Conservation (phyloP, 345 rosid species). For the Hibiscus mutabilis region DNA sequence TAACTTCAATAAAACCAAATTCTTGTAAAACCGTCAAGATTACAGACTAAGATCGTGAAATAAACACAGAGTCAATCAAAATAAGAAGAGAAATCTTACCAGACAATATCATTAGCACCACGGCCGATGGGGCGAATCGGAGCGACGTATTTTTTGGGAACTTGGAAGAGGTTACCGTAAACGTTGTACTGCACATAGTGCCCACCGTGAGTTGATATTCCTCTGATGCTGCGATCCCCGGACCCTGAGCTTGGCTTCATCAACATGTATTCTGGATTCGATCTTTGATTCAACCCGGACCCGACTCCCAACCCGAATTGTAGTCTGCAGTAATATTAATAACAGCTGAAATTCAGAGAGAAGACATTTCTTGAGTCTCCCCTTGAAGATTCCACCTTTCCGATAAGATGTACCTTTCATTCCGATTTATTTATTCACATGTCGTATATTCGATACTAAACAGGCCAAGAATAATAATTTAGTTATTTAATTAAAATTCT, state of each 20-base stretch:
- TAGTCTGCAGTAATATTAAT: not conserved
- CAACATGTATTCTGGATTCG: slow-evolving; percentile 24
- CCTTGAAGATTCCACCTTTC: too few species aligned
- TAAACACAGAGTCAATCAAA: not conserved
- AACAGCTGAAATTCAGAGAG: slow-evolving; percentile 3
- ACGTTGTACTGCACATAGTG: slow-evolving; percentile 90
- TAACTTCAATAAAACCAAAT: too few species aligned
- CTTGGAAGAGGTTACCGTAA: slow-evolving; percentile 94
- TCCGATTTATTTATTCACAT: too few species aligned
- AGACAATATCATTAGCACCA: slow-evolving; percentile 96
- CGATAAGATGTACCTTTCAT: too few species aligned
- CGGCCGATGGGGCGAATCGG: slow-evolving; percentile 96
- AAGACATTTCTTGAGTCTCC: not conserved
- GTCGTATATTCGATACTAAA: too few species aligned
- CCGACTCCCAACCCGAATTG: not conserved
- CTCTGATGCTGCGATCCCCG: slow-evolving; percentile 47
- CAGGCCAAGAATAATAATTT: too few species aligned
- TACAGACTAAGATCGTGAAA: not conserved
- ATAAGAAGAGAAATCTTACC: slow-evolving; percentile 36
- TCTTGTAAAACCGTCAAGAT: not conserved
- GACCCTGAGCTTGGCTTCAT: slow-evolving; percentile 52
- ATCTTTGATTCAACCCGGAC: slow-evolving; percentile 14
- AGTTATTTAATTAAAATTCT: too few species aligned
- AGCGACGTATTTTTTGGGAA: slow-evolving; percentile 83
- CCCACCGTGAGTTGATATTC: slow-evolving; percentile 78